These are phyloP conservation scores for Boletus rex-veris DNA, from an alignment of 768 basidiomycete species.

Conservation along the genomic window DNA sequence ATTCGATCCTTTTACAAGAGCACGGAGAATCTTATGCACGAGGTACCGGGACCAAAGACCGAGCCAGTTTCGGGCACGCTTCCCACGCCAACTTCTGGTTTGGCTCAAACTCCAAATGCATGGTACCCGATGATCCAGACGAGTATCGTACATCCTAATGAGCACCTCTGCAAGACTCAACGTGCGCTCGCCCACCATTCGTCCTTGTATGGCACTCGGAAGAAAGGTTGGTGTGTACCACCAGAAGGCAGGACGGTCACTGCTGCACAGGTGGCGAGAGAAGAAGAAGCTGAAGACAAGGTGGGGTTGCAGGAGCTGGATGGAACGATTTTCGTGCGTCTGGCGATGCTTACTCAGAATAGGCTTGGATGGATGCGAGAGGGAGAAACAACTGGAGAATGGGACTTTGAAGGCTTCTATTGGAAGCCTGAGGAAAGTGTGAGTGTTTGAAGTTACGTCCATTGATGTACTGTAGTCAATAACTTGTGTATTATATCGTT, in stretches of 20 bases:
- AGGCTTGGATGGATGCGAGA: slow-evolving; percentile 40
- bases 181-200: slow-evolving; percentile 47
- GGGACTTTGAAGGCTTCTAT: slow-evolving; percentile 24
- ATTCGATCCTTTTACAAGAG: slow-evolving; percentile 29
- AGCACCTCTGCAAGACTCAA: slow-evolving; percentile 48
- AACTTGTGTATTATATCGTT: no score
- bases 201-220: slow-evolving; percentile 40
- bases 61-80: slow-evolving; percentile 28
- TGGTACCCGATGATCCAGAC: slow-evolving; percentile 58
- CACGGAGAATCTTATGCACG: slow-evolving; percentile 35
- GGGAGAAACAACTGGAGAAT: slow-evolving; percentile 27
- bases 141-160: slow-evolving; percentile 53
- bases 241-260: slow-evolving; percentile 14
- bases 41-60: slow-evolving; percentile 16
- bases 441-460: no score
- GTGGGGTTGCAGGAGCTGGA: slow-evolving; percentile 38
- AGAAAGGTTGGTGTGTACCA: slow-evolving; percentile 22
- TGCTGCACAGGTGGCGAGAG: slow-evolving; percentile 15
- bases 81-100: slow-evolving; percentile 31
- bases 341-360: slow-evolving; percentile 49
- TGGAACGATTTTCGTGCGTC: slow-evolving; percentile 61
- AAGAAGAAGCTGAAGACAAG: slow-evolving; percentile 26
- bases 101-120: slow-evolving; percentile 43
- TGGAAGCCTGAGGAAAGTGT: not conserved
- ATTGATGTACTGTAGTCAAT: no score